Evolutionary conservation across 768 basidiomycete species (phyloP).

Genomic region (Trichaptum fuscoviolaceum): DNA sequence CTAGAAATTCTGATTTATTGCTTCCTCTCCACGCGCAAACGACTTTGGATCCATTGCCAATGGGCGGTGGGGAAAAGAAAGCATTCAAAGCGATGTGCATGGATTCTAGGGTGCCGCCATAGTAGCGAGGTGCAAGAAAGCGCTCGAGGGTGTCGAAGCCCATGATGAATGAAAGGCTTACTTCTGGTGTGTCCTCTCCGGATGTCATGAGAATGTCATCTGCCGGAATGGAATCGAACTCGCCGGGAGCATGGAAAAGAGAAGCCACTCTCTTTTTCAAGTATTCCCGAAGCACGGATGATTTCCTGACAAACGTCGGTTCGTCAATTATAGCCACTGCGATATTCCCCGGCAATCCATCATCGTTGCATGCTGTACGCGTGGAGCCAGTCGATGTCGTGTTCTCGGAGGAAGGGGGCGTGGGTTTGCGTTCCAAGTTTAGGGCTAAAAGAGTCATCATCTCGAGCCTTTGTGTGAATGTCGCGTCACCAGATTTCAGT

Average conservation of each 20-base stretch:
- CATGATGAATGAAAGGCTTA: slow-evolving; percentile 45
- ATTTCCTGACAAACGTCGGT: slow-evolving; percentile 86
- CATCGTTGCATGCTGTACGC: not conserved
- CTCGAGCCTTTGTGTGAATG: slow-evolving; percentile 70
- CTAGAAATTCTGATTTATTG: slow-evolving; percentile 9
- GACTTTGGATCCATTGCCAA: slow-evolving; percentile 54
- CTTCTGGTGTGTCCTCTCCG: not conserved
- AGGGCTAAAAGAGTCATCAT: slow-evolving; percentile 77
- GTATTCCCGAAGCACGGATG: slow-evolving; percentile 47
- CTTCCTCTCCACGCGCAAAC: slow-evolving; percentile 57
- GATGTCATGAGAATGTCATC: not conserved
- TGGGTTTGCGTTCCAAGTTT: slow-evolving; percentile 26
- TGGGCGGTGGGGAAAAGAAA: slow-evolving; percentile 47
- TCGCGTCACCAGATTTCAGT: slow-evolving; percentile 65
- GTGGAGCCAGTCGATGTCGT: slow-evolving; percentile 7
- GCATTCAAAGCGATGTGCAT: slow-evolving; percentile 53
- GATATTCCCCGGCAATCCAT: slow-evolving; percentile 34
- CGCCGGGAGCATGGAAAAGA: slow-evolving; percentile 7
- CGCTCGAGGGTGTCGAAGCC: slow-evolving; percentile 86
- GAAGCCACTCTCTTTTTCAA: slow-evolving; percentile 34
- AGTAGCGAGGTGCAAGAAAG: slow-evolving; percentile 72
- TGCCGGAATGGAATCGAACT: not conserved
- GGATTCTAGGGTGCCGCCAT: slow-evolving; percentile 36
- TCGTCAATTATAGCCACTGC: slow-evolving; percentile 83
- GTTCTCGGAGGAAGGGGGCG: not conserved